Evolutionary conservation across 306 rosid species (phyloP), one percentile per base, ranked within the genome.

Genomic region (Prunus fruticosa): DNA sequence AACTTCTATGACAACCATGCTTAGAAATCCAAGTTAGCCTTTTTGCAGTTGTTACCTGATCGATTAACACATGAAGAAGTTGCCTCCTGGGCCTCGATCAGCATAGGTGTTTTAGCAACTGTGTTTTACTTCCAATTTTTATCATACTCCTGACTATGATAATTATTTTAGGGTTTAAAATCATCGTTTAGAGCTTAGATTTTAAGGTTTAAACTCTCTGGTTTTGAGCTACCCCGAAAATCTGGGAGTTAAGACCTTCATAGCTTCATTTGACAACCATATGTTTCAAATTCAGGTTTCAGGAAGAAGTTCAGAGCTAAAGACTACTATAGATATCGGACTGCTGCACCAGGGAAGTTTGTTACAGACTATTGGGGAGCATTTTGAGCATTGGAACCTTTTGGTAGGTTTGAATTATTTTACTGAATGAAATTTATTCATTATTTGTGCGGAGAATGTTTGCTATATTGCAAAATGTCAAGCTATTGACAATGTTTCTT

Each of bases 261-360:
- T 64, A 38, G 1, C 43, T 8, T 43, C 47, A 51, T 54, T 27
- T 82, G 43, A 7, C 43, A 62, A 27, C 69, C 73, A 8, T 23
- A 61, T 45, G 6, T 22, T 75, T 78, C 46, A 25, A 82, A 38
- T 79, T 67, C 85, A 92, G 98, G 97, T 89, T 77, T 87, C 96
- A 25, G 92, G 89, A 80, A 95, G 81, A 79, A 84, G 92, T 73
- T 68, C 79, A 46, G 98, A 95, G 84, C 88, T 95, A 83, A 89
- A 90, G 87, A 82, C 97, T 60, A 92, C 97, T 38, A 72, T 92
- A 79, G 98, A 92, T 83, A 73, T 92, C 62, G 98, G 98, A 76
- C 75, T 75, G 77, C 75, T 78, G 76, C 98, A 90, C 54, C 88
- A 88, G 69, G 90, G 79, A 72, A 83, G 82, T 87, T 84, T 95